A percentile compares a stretch with the other conserved stretches of the same genome.
Conservation (phyloP, 306 rosid species). For the Hylodesmum podocarpum region DNA sequence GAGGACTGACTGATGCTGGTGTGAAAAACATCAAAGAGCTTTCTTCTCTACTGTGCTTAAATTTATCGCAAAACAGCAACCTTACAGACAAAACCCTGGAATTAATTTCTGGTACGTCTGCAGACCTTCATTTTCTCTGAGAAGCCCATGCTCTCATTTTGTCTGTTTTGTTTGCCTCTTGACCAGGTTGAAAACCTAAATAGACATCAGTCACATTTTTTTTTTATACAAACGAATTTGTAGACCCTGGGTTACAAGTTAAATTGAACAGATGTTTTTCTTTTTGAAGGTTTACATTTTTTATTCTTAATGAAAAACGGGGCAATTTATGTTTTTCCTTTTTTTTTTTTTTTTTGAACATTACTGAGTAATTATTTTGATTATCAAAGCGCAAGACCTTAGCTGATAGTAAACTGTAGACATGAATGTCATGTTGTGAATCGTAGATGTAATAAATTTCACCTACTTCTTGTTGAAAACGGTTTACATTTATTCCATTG, state of each 20-base stretch:
- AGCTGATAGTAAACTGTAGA: background rate
- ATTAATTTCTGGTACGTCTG: slow-evolving; percentile 67
- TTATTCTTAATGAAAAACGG: background rate
- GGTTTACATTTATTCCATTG: background rate
- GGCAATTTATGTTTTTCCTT: background rate
- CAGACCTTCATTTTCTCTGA: slow-evolving; percentile 3
- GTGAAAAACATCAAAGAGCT: slow-evolving; percentile 81
- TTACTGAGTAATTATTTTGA: background rate
- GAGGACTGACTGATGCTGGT: slow-evolving; percentile 93
- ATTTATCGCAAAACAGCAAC: slow-evolving; percentile 88
- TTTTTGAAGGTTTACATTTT: background rate
- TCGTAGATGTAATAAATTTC: background rate
- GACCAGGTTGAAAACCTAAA: background rate
- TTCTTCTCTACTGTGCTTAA: slow-evolving; percentile 71
- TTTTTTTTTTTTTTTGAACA: background rate
- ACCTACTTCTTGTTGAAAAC: background rate
- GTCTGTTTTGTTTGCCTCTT: slow-evolving; percentile 14
- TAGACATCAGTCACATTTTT: background rate
- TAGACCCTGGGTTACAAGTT: background rate
- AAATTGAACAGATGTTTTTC: background rate
- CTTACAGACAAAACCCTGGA: slow-evolving; percentile 86
- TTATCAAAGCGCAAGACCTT: background rate
- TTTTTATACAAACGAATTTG: background rate
- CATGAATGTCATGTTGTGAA: background rate
- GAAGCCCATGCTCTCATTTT: background rate